A percentile compares a stretch with the other conserved stretches of the same genome.
phyloP scores from a whole-genome alignment of 2,329 filamentous ascomycete genomes.

The Talaromyces sp. region DNA sequence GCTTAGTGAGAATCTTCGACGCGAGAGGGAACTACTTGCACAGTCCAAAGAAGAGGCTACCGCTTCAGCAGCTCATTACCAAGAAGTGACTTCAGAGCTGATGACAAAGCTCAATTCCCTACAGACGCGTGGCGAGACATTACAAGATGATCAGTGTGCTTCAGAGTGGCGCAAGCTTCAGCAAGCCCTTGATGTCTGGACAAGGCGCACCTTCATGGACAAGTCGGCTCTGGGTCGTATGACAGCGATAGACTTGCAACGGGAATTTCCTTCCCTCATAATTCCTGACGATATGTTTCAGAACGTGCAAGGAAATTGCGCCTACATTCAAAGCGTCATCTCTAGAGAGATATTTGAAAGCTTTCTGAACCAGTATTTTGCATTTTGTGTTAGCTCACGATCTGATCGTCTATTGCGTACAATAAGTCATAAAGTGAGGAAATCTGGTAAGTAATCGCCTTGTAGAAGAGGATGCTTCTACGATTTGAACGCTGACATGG shows the following conservation, averaged over 20 bases:
- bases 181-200: slow-evolving; percentile 20
- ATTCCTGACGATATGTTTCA: neutral
- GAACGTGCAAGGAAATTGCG: neutral
- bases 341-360: neutral
- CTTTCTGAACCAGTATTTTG: neutral
- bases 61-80: neutral
- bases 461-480: neutral
- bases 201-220: slow-evolving; percentile 16
- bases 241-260: neutral
- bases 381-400: neutral
- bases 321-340: neutral
- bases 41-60: neutral
- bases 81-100: neutral
- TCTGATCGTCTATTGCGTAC: neutral
- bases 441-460: slow-evolving; percentile 13
- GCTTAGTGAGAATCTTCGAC: neutral
- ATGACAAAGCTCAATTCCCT: neutral
- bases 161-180: slow-evolving; percentile 18
- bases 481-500: neutral
- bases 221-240: neutral
- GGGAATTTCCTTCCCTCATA: no score
- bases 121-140: neutral
- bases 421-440: neutral
- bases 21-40: neutral
- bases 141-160: slow-evolving; percentile 20